Conservation (phyloP, 495 filamentous ascomycete species). For the Melanomma pulvis-pyrius region DNA sequence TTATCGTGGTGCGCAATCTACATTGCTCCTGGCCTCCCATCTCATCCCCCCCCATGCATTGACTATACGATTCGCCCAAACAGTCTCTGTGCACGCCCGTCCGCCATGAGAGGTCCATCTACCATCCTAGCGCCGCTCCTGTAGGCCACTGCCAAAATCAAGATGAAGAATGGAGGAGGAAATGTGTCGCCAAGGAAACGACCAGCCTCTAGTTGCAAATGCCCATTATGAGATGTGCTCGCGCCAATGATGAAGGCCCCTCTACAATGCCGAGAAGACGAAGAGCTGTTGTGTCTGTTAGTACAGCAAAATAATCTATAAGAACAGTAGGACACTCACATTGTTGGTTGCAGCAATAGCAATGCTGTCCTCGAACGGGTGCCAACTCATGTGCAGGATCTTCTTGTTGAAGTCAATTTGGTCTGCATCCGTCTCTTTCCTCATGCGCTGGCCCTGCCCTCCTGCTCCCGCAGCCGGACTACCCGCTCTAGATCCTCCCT, state of each 20-base stretch:
- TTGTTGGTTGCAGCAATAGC: slow-evolving; percentile 99
- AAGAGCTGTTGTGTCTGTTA: slow-evolving; percentile 68
- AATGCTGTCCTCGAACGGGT: slow-evolving; percentile 99
- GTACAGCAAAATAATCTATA: slow-evolving; percentile 36
- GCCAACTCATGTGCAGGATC: slow-evolving; percentile 99
- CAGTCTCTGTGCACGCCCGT: slow-evolving; percentile 26
- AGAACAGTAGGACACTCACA: slow-evolving; percentile 59
- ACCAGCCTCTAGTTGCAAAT: slow-evolving; percentile 32
- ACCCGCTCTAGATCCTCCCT: slow-evolving; percentile 77
- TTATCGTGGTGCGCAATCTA: slow-evolving; percentile 22
- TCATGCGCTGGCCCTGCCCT: slow-evolving; percentile 89
- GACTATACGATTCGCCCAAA: slow-evolving; percentile 11
- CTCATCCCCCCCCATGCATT: slow-evolving; percentile 15
- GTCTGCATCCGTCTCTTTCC: slow-evolving; percentile 98
- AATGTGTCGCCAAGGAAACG: slow-evolving; percentile 18
- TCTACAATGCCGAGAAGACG: slow-evolving; percentile 95
- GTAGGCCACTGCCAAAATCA: slow-evolving; percentile 20
- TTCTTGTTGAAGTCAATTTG: slow-evolving; percentile 99
- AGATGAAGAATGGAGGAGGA: slow-evolving; percentile 11
- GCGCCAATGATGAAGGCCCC: slow-evolving; percentile 12
- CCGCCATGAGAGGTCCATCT: slow-evolving; percentile 21
- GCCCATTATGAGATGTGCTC: slow-evolving; percentile 25
- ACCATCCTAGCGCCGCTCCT: slow-evolving; percentile 28
- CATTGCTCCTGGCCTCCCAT: slow-evolving; percentile 13
- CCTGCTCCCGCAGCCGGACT: slow-evolving; percentile 79